Evolutionary conservation across 768 basidiomycete genomes (phyloP).

Genomic region (Coprinellus aureogranulatus): DNA sequence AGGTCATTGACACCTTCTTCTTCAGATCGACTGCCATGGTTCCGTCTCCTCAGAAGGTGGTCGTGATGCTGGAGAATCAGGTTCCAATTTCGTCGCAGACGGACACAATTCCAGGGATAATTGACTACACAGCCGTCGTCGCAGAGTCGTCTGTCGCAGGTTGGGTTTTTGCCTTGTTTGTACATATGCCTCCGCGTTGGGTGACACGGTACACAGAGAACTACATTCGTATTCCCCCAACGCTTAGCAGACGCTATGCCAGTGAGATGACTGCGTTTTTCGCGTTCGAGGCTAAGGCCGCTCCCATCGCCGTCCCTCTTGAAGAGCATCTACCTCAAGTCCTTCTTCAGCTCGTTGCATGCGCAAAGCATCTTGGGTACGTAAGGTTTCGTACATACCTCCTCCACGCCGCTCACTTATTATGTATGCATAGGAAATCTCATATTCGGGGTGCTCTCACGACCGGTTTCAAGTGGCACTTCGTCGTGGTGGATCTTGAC

Average conservation of each 20-base stretch:
- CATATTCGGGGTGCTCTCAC: constrained; percentile 15
- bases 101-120: constrained; percentile 11
- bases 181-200: background rate
- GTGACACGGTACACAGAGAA: too few relatives aligned
- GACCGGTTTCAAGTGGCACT: constrained; percentile 14
- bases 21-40: constrained; percentile 16
- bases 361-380: constrained; percentile 13
- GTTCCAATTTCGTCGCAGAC: constrained; percentile 5
- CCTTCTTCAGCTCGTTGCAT: constrained; percentile 10
- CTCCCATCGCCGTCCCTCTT: background rate
- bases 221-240: background rate
- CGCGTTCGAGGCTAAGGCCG: background rate
- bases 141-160: constrained; percentile 5
- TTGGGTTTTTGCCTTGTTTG: background rate
- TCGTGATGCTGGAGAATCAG: constrained; percentile 10
- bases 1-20: constrained; percentile 16
- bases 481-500: constrained; percentile 14
- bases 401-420: background rate
- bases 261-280: too few relatives aligned
- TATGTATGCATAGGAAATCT: constrained; percentile 10
- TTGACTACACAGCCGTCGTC: constrained; percentile 10
- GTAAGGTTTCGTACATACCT: constrained; percentile 6
- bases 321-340: background rate
- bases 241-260: too few relatives aligned
- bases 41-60: constrained; percentile 13